phyloP scores from a whole-genome alignment of 2,329 filamentous ascomycete species.

The Exophiala xenobiotica region DNA sequence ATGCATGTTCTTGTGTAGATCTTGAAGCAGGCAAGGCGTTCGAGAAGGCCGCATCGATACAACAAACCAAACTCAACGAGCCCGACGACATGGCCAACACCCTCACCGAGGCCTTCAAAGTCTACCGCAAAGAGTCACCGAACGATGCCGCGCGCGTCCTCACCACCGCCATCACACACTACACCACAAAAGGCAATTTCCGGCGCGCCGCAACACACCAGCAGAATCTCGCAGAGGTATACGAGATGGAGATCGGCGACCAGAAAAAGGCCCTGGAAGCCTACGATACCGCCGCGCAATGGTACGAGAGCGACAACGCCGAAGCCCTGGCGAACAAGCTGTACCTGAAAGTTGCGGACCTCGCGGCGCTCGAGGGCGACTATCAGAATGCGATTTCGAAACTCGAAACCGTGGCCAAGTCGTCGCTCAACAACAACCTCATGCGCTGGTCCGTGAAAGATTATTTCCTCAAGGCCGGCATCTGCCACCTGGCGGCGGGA shows the following conservation, averaged over 20 bases:
- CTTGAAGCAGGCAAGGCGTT: slow-evolving; percentile 84
- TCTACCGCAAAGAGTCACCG: slow-evolving; percentile 82
- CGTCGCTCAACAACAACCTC: slow-evolving; percentile 81
- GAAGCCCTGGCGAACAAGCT: slow-evolving; percentile 90
- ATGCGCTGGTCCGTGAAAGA: slow-evolving; percentile 95
- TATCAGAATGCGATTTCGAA: slow-evolving; percentile 79
- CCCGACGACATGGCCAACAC: slow-evolving; percentile 90
- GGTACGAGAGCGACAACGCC: slow-evolving; percentile 86
- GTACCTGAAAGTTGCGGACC: slow-evolving; percentile 86
- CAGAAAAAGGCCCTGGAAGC: slow-evolving; percentile 73
- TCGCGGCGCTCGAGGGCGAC: slow-evolving; percentile 76
- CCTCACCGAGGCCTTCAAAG: slow-evolving; percentile 88
- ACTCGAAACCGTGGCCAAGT: slow-evolving; percentile 79
- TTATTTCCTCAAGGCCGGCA: slow-evolving; percentile 89
- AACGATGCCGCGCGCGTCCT: slow-evolving; percentile 79
- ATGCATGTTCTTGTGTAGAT: slow-evolving; percentile 58
- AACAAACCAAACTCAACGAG: slow-evolving; percentile 78
- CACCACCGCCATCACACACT: slow-evolving; percentile 77
- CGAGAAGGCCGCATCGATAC: slow-evolving; percentile 79
- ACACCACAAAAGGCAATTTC: slow-evolving; percentile 87
- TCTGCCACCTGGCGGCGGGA: slow-evolving; percentile 76
- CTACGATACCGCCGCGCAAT: slow-evolving; percentile 81
- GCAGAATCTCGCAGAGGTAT: slow-evolving; percentile 82
- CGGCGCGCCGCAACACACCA: slow-evolving; percentile 86
- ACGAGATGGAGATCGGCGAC: slow-evolving; percentile 78